A percentile compares a stretch with the other conserved stretches of the same genome.
Conservation (phyloP, 2,329 filamentous ascomycete genomes). For the Botrytis fragariae region DNA sequence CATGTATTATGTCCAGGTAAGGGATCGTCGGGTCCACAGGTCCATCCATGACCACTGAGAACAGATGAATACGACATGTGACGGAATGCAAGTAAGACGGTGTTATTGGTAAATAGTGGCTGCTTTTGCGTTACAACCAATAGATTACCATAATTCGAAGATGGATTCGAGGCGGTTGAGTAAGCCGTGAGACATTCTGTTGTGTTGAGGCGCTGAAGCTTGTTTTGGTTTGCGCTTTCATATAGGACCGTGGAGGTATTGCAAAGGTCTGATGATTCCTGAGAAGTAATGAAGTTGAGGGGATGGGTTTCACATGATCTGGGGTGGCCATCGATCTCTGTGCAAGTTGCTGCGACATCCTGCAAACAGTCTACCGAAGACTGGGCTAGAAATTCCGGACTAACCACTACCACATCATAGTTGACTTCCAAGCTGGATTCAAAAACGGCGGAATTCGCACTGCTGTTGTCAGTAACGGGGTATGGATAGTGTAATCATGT, state of each 20-base stretch:
- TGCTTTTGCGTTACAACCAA: slow-evolving; percentile 28
- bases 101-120: slow-evolving; percentile 21
- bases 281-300: not conserved
- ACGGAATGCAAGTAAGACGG: slow-evolving; percentile 26
- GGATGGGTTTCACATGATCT: slow-evolving; percentile 4
- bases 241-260: slow-evolving; percentile 12
- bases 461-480: not conserved
- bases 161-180: slow-evolving; percentile 21
- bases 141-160: slow-evolving; percentile 25
- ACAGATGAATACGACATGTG: slow-evolving; percentile 27
- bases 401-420: slow-evolving; percentile 28
- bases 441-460: slow-evolving; percentile 31
- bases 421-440: slow-evolving; percentile 26
- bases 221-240: slow-evolving; percentile 13
- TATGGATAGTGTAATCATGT: not conserved
- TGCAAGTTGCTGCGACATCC: slow-evolving; percentile 18
- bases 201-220: slow-evolving; percentile 24
- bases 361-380: not conserved
- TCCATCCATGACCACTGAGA: slow-evolving; percentile 30
- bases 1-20: slow-evolving; percentile 27
- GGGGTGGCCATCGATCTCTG: slow-evolving; percentile 18
- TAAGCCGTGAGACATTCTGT: slow-evolving; percentile 29
- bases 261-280: slow-evolving; percentile 2
- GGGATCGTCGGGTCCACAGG: slow-evolving; percentile 26
- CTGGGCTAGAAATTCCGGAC: slow-evolving; percentile 23